Percentiles rank a stretch among this genome's conserved stretches.
Evolutionary conservation across 169 alveolate species (phyloP).

Genomic region (Eimeria mitis): DNA sequence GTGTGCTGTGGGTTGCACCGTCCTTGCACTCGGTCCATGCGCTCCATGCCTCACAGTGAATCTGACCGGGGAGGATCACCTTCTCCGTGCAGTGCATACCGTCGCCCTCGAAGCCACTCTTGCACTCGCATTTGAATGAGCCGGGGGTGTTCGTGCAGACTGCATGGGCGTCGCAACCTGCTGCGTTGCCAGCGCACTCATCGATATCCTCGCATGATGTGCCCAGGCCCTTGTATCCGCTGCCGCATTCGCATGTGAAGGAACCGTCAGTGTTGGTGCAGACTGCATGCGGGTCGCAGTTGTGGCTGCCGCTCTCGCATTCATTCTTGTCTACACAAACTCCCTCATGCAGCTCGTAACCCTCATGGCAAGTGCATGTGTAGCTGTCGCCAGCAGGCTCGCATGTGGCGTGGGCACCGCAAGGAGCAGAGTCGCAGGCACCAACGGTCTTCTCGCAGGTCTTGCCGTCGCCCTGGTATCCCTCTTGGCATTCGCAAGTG

Average conservation of each 20-base stretch:
- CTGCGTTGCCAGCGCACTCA: slow-evolving; percentile 74
- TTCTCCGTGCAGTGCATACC: slow-evolving; percentile 68
- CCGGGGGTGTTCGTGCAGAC: slow-evolving; percentile 80
- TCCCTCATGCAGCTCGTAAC: slow-evolving; percentile 70
- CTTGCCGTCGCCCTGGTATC: slow-evolving; percentile 72
- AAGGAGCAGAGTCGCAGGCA: slow-evolving; percentile 14
- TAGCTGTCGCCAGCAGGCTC: slow-evolving; percentile 35
- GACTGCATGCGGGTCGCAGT: slow-evolving; percentile 77
- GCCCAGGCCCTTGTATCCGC: slow-evolving; percentile 80
- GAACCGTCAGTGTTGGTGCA: slow-evolving; percentile 81
- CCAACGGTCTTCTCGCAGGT: slow-evolving; percentile 63
- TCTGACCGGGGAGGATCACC: slow-evolving; percentile 50
- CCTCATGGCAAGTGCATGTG: slow-evolving; percentile 71
- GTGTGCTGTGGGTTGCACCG: background rate
- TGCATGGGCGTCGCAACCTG: slow-evolving; percentile 74
- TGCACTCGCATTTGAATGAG: slow-evolving; percentile 78
- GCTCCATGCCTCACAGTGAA: slow-evolving; percentile 37
- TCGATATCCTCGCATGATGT: slow-evolving; percentile 76
- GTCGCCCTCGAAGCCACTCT: slow-evolving; percentile 77
- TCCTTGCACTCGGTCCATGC: slow-evolving; percentile 45
- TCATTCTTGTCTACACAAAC: slow-evolving; percentile 79
- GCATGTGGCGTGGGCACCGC: slow-evolving; percentile 78
- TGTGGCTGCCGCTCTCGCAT: slow-evolving; percentile 67
- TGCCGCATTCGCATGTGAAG: slow-evolving; percentile 69
- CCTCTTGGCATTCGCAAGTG: slow-evolving; percentile 83